Evolutionary conservation across 208 protist genomes (phyloP), one percentile per base, ranked within the genome.

Genomic region (Trypanosoma melophagium): DNA sequence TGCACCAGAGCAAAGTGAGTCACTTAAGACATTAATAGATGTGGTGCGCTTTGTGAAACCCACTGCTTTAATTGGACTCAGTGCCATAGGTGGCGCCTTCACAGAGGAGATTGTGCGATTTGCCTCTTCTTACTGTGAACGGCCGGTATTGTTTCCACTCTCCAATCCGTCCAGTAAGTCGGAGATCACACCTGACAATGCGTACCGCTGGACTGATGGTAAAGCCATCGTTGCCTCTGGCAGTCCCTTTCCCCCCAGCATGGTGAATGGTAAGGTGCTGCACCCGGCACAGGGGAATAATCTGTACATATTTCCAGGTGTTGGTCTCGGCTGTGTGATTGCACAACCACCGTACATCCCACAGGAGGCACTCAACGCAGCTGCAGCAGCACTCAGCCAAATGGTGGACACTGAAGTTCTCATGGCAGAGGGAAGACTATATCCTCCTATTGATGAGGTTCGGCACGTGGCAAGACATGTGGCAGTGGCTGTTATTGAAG

Each of bases 241-340:
- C 59, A 97, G 89, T 59, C 98, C 98, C 47, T 99, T 99, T 81
- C 81, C 84, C 7, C 77, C 86, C 28, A 91, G 95, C n/a, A 78
- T 76, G 10, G 71, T 94, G 41, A 80, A 98, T 49, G 96, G 93
- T 60, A 87, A 87, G 53, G 87, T 77, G 8, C 64, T 93, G 44
- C 59, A 71, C 28, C 92, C 96, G 22, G 90, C 92, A 49, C 98
- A 99, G 83, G 97, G 95, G 47, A 99, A 99, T 85, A 99, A 99
- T 84, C 90, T 98, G 51, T 96, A 97, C 75, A 87, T 98, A 55
- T 98, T 98, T 85, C 96, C 96, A 22, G 97, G 96, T 49, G 59
- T 99, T 22, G 98, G 94, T 47, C 87, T 99, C 21, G 98, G 93
- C 42, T 89, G 84, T 66, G 66, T 55, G 49, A 65, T 93, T 13